phyloP scores from a whole-genome alignment of 768 basidiomycete genomes.

The Tephrocybe rancida region DNA sequence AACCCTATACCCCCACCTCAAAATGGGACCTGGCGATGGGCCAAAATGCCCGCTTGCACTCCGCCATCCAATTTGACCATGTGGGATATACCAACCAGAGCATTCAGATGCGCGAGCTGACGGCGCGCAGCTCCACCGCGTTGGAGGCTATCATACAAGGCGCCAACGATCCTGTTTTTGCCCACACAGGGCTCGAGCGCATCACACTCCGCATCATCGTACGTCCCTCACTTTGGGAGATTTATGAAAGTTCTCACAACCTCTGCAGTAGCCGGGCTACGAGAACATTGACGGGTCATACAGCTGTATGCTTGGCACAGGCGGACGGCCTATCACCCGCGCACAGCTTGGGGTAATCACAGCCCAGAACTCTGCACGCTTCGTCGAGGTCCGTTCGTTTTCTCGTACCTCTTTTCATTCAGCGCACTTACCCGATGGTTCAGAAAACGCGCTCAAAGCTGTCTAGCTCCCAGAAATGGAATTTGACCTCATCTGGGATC shows the following conservation, averaged over 20 bases:
- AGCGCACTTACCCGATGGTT: not conserved
- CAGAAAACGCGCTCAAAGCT: constrained; percentile 31
- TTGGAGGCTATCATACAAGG: constrained; percentile 40
- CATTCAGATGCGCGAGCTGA: constrained; percentile 48
- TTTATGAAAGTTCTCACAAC: not conserved
- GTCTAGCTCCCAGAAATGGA: constrained; percentile 30
- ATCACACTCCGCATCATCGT: constrained; percentile 44
- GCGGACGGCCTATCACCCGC: constrained; percentile 43
- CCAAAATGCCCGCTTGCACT: constrained; percentile 22
- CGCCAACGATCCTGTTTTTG: constrained; percentile 40
- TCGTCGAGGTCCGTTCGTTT: constrained; percentile 38
- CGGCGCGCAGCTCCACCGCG: constrained; percentile 34
- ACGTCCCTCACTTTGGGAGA: constrained; percentile 1
- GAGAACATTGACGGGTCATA: constrained; percentile 41
- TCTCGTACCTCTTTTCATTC: not conserved
- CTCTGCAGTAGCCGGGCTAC: constrained; percentile 51
- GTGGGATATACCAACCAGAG: constrained; percentile 43
- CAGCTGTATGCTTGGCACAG: constrained; percentile 33
- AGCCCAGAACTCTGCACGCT: constrained; percentile 37
- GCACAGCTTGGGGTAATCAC: constrained; percentile 40
- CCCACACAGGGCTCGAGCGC: constrained; percentile 30
- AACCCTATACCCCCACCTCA: constrained; percentile 22
- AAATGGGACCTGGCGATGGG: constrained; percentile 25
- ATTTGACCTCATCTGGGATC: constrained; percentile 35
- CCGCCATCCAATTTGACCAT: constrained; percentile 41